Base-by-base conservation (phyloP, 2,329 filamentous ascomycete genomes). In the Penicillium sp. region DNA sequence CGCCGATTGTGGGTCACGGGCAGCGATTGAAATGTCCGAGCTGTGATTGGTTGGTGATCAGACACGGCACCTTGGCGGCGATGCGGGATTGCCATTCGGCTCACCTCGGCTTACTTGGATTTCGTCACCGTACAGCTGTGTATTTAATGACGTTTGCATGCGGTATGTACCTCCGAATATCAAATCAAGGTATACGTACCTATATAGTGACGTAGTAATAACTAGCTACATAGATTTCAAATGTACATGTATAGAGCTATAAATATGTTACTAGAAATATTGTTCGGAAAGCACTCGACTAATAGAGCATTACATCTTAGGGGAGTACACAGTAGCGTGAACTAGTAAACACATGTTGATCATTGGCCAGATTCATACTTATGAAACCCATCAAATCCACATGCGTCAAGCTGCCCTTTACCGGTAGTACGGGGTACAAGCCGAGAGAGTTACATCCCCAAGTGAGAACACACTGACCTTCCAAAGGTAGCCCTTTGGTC, bases 31-130 rank as follows among this genome's bases (percentile, higher is more conserved):
- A 71, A 69, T 61, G 51, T 44, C 53, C 62, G 43, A 54, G 43
- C 51, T 33, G 15, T 68, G 41, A 73, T 73, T 73, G 71, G 71
- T 36, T 59, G 47, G 50, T 31, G 23, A 33, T 23, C 54, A 55
- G 60, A 50, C 60, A 58, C 54, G 49, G 53, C 53, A 34, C 27
- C 53, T 56, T 56, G 53, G 49, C 49, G 54, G 31, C n/a, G 48
- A 46, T 56, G 67, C 70, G 66, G 70, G 62, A 65, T 60, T 50
- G 29, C 55, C 59, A 59, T 52, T 73, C 70, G 70, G 70, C 65
- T 71, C 65, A 68, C 71, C 70, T 73, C 71, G 70, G 71, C 62
- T 72, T 63, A 60, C 46, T 70, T 65, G 64, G 65, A 69, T 60
- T 68, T 65, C 60, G 62, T 69, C 66, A 67, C 64, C 62, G 53